phyloP scores from a whole-genome alignment of 192 early-diverging fungal genomes.

The Coemansia sp. region DNA sequence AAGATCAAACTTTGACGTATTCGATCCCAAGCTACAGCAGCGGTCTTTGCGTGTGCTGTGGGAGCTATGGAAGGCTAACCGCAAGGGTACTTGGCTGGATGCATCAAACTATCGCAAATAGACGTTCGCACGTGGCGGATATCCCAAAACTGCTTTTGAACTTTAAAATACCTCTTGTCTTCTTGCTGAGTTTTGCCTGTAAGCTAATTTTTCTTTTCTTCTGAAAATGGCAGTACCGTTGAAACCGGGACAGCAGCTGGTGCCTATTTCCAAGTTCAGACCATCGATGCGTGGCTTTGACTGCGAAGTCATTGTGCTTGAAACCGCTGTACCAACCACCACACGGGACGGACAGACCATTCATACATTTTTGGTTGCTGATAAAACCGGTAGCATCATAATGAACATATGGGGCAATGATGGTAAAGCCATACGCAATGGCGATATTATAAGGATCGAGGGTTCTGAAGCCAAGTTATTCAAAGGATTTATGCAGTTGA shows the following conservation, averaged over 20 bases:
- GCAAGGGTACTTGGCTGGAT: constrained; percentile 39
- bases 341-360: constrained; percentile 57
- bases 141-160: too few relatives aligned
- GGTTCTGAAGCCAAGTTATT: constrained; percentile 54
- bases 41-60: constrained; percentile 43
- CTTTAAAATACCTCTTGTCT: too few relatives aligned
- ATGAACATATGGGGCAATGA: constrained; percentile 60
- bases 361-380: constrained; percentile 62
- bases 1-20: constrained; percentile 75
- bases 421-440: constrained; percentile 52
- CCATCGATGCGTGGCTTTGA: constrained; percentile 61
- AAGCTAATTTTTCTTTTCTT: too few relatives aligned
- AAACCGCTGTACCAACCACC: constrained; percentile 54
- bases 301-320: constrained; percentile 64
- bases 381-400: constrained; percentile 58
- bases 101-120: constrained; percentile 11
- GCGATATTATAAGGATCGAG: constrained; percentile 61
- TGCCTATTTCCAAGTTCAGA: constrained; percentile 52
- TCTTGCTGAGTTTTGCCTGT: too few relatives aligned
- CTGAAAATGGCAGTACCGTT: constrained; percentile 26
- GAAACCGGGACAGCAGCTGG: constrained; percentile 45
- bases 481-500: constrained; percentile 57
- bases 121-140: too few relatives aligned
- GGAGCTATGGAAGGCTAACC: constrained; percentile 37
- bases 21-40: constrained; percentile 66